Percentiles rank a stretch among this genome's conserved stretches.
These are phyloP conservation scores for Amniculicola lignicola DNA, from an alignment of 495 filamentous ascomycete genomes.

Conservation along the genomic window DNA sequence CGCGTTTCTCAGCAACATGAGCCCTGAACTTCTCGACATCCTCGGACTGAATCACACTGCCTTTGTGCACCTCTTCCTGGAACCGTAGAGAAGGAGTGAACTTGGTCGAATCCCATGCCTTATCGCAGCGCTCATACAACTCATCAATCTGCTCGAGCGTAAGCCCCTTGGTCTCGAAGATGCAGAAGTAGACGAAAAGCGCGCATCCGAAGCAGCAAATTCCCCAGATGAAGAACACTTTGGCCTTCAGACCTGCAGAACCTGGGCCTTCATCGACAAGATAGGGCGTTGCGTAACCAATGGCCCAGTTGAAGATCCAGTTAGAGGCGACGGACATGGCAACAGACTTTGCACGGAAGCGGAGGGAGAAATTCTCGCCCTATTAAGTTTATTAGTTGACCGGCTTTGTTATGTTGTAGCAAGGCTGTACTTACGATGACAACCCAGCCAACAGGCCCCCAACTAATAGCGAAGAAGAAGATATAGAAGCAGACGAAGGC, in stretches of 20 bases:
- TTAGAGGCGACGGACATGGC: slow-evolving; percentile 42
- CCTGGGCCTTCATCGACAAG: slow-evolving; percentile 39
- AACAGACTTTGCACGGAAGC: slow-evolving; percentile 42
- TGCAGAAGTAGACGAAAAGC: slow-evolving; percentile 39
- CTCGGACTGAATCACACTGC: too few relatives aligned
- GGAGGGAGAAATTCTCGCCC: slow-evolving; percentile 45
- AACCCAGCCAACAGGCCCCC: slow-evolving; percentile 60
- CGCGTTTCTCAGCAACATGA: too few relatives aligned
- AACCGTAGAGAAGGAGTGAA: slow-evolving; percentile 39
- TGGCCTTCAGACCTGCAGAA: slow-evolving; percentile 41
- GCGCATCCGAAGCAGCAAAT: slow-evolving; percentile 40
- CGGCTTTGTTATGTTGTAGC: too few relatives aligned
- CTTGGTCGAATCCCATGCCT: slow-evolving; percentile 34
- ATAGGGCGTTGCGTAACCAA: slow-evolving; percentile 44
- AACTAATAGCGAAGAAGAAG: slow-evolving; percentile 75
- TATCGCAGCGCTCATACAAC: slow-evolving; percentile 37
- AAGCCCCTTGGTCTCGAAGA: slow-evolving; percentile 45
- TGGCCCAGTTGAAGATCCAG: slow-evolving; percentile 46
- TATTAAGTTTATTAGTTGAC: too few relatives aligned
- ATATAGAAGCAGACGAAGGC: slow-evolving; percentile 81
- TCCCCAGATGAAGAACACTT: slow-evolving; percentile 46
- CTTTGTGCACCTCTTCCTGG: slow-evolving; percentile 43
- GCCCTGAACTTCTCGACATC: too few relatives aligned
- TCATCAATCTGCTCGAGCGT: slow-evolving; percentile 44
- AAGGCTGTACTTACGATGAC: too few relatives aligned